These are phyloP conservation scores for Yamadazyma sp. DNA, from an alignment of 805 yeast species.

Conservation along the genomic window DNA sequence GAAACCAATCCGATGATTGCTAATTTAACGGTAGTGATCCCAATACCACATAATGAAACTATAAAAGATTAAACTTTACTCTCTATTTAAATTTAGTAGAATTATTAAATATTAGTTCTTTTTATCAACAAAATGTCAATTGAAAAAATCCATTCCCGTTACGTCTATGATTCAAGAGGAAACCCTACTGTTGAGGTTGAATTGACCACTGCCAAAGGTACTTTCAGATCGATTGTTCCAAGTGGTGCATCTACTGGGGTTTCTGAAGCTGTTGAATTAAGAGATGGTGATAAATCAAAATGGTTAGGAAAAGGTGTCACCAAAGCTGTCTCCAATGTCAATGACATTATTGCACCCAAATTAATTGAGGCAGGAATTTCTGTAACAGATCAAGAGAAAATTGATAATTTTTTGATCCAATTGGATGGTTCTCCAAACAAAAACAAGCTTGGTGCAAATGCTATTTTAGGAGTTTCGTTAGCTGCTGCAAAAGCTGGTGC, in stretches of 20 bases:
- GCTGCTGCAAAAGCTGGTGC: conserved; percentile 22
- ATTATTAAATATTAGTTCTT: no score
- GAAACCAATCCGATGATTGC: no score
- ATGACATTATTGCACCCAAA: conserved; percentile 18
- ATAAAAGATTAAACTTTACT: no score
- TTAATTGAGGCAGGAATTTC: conserved; percentile 14
- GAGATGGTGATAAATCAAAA: conserved; percentile 20
- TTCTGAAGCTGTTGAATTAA: conserved; percentile 20
- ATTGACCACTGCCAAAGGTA: conserved; percentile 15
- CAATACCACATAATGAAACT: no score
- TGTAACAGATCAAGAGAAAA: conserved; percentile 13
- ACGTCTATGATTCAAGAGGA: conserved; percentile 22
- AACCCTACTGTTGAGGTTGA: conserved; percentile 24
- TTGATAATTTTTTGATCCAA: conserved; percentile 15
- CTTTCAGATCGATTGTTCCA: conserved; percentile 21
- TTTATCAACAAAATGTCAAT: conserved; percentile 16
- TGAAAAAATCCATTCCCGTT: conserved; percentile 15
- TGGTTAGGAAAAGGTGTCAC: conserved; percentile 23
- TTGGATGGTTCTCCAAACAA: conserved; percentile 21
- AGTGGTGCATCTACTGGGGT: conserved; percentile 23
- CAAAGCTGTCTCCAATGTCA: conserved; percentile 19
- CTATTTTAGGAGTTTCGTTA: conserved; percentile 21
- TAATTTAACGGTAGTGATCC: no score
- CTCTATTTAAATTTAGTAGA: no score
- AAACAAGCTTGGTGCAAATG: conserved; percentile 21